Base-by-base conservation (phyloP, 371 early-diverging fungal genomes). In the Circinella minor region DNA sequence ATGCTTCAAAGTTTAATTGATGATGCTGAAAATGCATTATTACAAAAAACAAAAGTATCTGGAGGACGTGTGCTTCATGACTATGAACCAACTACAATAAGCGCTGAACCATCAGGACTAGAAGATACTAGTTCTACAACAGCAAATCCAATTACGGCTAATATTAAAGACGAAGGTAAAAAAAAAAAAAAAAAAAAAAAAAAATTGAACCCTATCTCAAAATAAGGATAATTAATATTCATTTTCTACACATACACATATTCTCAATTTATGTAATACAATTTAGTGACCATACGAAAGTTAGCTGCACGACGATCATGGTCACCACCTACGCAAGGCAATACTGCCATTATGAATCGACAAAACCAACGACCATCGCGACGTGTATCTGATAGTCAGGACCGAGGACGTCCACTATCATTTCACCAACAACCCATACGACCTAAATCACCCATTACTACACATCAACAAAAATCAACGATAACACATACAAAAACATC, bases 1-100 rank as follows among this genome's bases (percentile, higher is more conserved):
- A 77, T 79, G 72, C 63, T 83, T 18, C 55, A 73, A 55, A 65
- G 70, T 34, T 68, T 83, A n/a, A 83, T 83, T 66, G 81, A 83
- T 37, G 75, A 81, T 46, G 83, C 83, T 48, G 79, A 83, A 73
- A 63, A 69, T 37, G 83, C 83, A 51, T 69, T 83, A 61, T 37
- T 64, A 18, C 73, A 74, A 71, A 72, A 75, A 27, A 68, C 67
- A 37, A 77, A 81, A 51, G 51, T 69, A 9, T 70, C 72, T 9
- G 76, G 72, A 14, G 63, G 69, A 4, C 48, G 43, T 6, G 71
- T 76, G 37, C 68, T 72, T 48, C 68, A 70, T 47, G 62, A 74
- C 48, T 74, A 74, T 36, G 49, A 69, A 15, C 68, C 68, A 34
- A 63, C n/a, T 46, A 43, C 43, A 6, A 63, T 57, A 34, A 57